Conservation (phyloP, 257 asterid genomes). For the Henckelia pumila region DNA sequence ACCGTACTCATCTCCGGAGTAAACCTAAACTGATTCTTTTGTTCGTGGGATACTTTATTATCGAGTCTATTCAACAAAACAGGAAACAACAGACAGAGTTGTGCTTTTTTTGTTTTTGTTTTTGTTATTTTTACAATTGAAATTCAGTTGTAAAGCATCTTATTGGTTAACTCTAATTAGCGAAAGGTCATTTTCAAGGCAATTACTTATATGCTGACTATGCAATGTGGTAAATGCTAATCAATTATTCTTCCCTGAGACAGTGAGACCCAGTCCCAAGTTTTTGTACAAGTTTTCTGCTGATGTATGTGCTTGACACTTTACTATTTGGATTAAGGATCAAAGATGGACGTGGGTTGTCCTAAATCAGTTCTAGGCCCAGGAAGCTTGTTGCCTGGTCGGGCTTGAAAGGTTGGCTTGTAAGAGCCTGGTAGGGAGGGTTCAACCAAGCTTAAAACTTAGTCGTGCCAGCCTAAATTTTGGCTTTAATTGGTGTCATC, state of each 20-base stretch:
- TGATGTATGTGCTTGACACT: neutral
- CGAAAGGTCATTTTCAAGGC: neutral
- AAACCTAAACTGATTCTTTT: conserved; percentile 38
- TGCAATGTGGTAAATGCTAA: neutral
- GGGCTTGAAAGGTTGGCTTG: neutral
- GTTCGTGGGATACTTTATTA: conserved; percentile 32
- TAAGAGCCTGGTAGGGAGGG: too few species aligned
- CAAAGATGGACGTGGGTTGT: neutral
- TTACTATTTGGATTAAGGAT: too few species aligned
- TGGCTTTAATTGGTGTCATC: neutral
- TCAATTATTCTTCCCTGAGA: conserved; percentile 19
- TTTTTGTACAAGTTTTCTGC: neutral
- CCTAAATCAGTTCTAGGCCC: neutral
- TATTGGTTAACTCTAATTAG: conserved; percentile 20
- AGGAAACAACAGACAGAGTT: conserved; percentile 24
- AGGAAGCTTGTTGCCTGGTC: neutral
- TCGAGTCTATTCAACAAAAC: conserved; percentile 33
- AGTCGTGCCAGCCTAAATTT: neutral
- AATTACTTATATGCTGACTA: neutral
- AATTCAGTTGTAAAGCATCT: conserved; percentile 35
- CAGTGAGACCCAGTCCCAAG: neutral
- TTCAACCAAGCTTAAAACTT: too few species aligned
- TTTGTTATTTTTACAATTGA: neutral
- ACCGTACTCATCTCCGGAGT: conserved; percentile 38
- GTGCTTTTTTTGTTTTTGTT: neutral